Evolutionary conservation across 495 filamentous ascomycete genomes (phyloP), one percentile per base, ranked within the genome.

Genomic region (Neurospora tetraspora): DNA sequence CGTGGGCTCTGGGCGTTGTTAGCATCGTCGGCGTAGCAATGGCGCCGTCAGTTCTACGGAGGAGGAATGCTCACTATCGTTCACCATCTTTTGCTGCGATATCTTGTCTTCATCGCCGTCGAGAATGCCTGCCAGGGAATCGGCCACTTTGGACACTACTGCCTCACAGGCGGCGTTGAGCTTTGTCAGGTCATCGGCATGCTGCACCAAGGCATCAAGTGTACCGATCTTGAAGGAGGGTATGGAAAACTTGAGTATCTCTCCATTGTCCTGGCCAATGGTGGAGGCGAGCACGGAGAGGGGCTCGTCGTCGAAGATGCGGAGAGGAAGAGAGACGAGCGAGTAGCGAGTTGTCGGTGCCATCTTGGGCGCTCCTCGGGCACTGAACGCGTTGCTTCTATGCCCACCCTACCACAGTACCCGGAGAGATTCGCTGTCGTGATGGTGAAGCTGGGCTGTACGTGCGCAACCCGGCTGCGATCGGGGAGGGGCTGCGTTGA

Each of bases 201-300:
- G 95, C 83, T 96, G 93, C 36, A 99, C 94, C n/a, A 99, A 85
- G 53, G 92, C 93, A 82, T 99, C 96, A 69, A 99, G 86, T 1
- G 96, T 97, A 70, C 96, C 96, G 81, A 99, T 97, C 84, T 98
- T 99, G 86, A 99, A 97, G 47, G 92, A 91, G 3, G 96, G 96
- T 73, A 99, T 92, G 14, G 87, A 81, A 77, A 98, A 98, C 9
- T 91, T 90, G 68, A 89, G 85, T 23, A 93, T 89, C 59, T 89
- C 89, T 76, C 92, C 94, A 78, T 92, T 89, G 71, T 97, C 92
- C 40, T 88, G 82, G 37, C 88, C 83, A 72, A 98, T 85, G 14
- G 92, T 92, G 68, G 91, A 78, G 74, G 88, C 88, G 39, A 99
- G 78, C 69, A 91, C 87, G 39, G 88, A 82, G 76, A 94, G 84